These are phyloP conservation scores for Taiwanofungus camphoratus DNA, from an alignment of 1,284 basidiomycete species.

Conservation along the genomic window DNA sequence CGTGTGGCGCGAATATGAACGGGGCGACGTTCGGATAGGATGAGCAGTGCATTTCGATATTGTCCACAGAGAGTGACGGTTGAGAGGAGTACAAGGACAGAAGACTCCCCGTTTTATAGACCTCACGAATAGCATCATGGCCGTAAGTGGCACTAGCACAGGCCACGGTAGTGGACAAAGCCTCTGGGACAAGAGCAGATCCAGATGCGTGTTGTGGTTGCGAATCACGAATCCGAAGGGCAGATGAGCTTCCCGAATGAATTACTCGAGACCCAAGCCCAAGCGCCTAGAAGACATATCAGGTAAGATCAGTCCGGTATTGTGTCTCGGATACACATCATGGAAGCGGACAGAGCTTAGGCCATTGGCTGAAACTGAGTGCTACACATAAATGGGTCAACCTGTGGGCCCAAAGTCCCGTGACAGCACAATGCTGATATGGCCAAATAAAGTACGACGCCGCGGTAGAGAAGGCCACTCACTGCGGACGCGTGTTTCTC, in stretches of 20 bases:
- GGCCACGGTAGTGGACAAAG: constrained; percentile 7
- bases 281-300: constrained; percentile 13
- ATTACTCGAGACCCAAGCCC: constrained; percentile 13
- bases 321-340: constrained; percentile 8
- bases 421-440: too few relatives aligned
- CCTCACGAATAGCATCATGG: constrained; percentile 7
- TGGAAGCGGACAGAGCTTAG: constrained; percentile 11
- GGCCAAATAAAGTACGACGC: neutral
- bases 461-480: neutral
- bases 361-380: constrained; percentile 9
- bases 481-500: neutral
- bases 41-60: too few relatives aligned
- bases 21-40: too few relatives aligned
- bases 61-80: neutral
- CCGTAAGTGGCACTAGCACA: constrained; percentile 11
- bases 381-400: neutral
- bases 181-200: constrained; percentile 12
- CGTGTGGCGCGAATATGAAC: too few relatives aligned
- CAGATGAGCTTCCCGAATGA: constrained; percentile 10
- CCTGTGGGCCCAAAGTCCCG: too few relatives aligned
- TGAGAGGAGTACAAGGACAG: neutral
- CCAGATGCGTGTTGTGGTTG: constrained; percentile 11
- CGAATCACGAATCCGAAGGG: constrained; percentile 8
- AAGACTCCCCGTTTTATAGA: neutral
- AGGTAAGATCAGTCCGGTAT: constrained; percentile 16